phyloP scores from a whole-genome alignment of 2,329 filamentous ascomycete genomes.

The Colletotrichum incanum region DNA sequence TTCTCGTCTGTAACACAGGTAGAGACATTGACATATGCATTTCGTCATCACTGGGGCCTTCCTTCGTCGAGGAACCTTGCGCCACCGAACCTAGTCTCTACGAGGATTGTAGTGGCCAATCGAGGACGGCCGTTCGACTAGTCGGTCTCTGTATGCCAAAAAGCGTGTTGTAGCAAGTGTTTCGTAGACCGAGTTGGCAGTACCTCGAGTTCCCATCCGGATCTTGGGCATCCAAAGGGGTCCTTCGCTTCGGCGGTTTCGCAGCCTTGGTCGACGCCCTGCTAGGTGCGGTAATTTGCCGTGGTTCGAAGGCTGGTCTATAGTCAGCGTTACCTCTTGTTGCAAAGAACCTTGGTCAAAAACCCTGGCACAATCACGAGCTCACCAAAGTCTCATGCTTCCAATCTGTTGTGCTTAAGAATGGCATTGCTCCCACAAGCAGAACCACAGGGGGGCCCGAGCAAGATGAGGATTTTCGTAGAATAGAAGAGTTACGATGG shows the following conservation, averaged over 20 bases:
- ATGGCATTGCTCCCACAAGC: background rate
- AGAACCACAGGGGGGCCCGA: background rate
- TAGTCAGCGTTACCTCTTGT: background rate
- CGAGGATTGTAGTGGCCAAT: background rate
- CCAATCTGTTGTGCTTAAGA: background rate
- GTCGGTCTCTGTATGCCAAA: background rate
- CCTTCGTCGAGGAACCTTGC: background rate
- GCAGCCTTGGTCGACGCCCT: background rate
- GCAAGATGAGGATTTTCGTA: background rate
- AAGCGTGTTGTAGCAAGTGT: background rate
- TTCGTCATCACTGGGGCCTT: background rate
- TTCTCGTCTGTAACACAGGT: background rate
- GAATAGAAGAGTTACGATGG: background rate
- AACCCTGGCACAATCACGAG: background rate
- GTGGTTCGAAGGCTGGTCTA: background rate
- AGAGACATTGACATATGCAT: background rate
- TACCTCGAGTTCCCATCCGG: constrained; percentile 9
- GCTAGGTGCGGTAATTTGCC: too few relatives aligned
- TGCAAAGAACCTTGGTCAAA: background rate
- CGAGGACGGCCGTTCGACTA: background rate
- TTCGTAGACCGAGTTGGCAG: background rate
- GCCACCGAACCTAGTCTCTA: background rate
- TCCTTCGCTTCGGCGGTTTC: background rate
- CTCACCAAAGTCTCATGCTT: background rate
- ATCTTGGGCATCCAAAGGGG: background rate